These are phyloP conservation scores for Suillus subalutaceus DNA, from an alignment of 768 basidiomycete species.

Conservation along the genomic window DNA sequence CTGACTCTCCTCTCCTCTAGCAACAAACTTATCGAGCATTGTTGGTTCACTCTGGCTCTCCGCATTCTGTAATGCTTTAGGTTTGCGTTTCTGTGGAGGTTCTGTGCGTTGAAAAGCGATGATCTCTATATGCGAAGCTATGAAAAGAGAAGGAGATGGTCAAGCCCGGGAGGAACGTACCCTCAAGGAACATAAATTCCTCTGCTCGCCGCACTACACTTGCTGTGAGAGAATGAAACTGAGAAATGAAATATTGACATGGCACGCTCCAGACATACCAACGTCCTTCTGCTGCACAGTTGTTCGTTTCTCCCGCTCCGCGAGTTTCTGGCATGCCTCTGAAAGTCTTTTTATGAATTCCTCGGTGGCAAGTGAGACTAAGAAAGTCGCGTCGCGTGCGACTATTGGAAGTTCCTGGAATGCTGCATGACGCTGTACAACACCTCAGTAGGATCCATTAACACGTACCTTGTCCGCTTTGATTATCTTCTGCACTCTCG, in stretches of 20 bases:
- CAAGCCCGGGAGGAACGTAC: slow-evolving; percentile 37
- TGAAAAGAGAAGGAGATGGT: slow-evolving; percentile 5
- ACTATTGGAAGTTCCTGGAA: slow-evolving; percentile 74
- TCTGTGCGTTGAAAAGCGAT: slow-evolving; percentile 55
- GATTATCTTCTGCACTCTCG: slow-evolving; percentile 81
- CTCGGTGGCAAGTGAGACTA: slow-evolving; percentile 85
- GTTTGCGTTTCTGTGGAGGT: slow-evolving; percentile 46
- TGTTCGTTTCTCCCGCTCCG: slow-evolving; percentile 69
- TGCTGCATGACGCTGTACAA: slow-evolving; percentile 53
- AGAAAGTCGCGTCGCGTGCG: slow-evolving; percentile 74
- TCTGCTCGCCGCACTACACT: slow-evolving; percentile 65
- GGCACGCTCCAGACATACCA: slow-evolving; percentile 47
- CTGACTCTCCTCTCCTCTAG: slow-evolving; percentile 25
- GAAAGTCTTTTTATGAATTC: slow-evolving; percentile 81
- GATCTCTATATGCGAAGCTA: slow-evolving; percentile 46
- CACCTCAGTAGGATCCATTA: slow-evolving; percentile 70
- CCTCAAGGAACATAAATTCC: slow-evolving; percentile 80
- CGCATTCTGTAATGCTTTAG: slow-evolving; percentile 31
- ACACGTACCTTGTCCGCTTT: slow-evolving; percentile 78
- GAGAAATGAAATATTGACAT: background rate
- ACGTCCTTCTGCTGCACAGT: slow-evolving; percentile 82
- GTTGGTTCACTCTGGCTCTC: slow-evolving; percentile 36
- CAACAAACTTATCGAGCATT: slow-evolving; percentile 54
- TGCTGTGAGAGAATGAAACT: slow-evolving; percentile 41
- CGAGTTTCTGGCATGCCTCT: slow-evolving; percentile 70